Evolutionary conservation across 352 stramenopile genomes (phyloP).

Genomic region (Aphanomyces invadans): DNA sequence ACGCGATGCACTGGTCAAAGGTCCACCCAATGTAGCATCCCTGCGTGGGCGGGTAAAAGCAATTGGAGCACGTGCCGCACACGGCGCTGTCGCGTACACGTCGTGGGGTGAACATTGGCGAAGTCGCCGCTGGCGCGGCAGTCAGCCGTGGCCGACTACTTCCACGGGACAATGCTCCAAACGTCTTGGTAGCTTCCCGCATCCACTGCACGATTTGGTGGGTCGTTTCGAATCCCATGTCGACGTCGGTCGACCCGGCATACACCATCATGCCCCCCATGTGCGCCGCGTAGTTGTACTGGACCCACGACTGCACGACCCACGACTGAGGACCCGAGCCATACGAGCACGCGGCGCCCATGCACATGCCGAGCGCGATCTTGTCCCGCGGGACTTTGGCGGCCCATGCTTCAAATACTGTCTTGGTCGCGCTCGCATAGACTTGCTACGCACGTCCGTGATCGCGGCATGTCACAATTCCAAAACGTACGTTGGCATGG

Average conservation of each 20-base stretch:
- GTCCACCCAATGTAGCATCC: slow-evolving; percentile 16
- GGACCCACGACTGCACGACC: slow-evolving; percentile 36
- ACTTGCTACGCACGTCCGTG: not conserved
- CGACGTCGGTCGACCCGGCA: slow-evolving; percentile 43
- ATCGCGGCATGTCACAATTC: slow-evolving; percentile 36
- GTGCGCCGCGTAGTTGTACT: slow-evolving; percentile 36
- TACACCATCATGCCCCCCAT: slow-evolving; percentile 76
- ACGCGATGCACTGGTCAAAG: slow-evolving; percentile 7
- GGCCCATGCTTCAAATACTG: slow-evolving; percentile 3
- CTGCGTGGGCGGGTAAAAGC: slow-evolving; percentile 13
- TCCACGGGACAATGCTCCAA: too few species aligned
- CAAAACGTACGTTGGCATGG: slow-evolving; percentile 30
- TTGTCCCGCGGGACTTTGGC: slow-evolving; percentile 8
- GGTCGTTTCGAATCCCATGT: slow-evolving; percentile 14
- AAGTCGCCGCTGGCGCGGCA: not conserved
- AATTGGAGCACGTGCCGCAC: slow-evolving; percentile 18
- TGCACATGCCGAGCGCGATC: slow-evolving; percentile 52
- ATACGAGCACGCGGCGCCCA: slow-evolving; percentile 46
- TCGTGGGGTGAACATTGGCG: not conserved
- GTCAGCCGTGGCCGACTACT: too few species aligned
- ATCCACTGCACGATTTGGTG: not conserved
- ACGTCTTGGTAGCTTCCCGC: not conserved
- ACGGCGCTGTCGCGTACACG: not conserved
- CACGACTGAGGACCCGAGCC: slow-evolving; percentile 46
- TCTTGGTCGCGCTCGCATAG: not conserved